Evolutionary conservation across 345 rosid genomes (phyloP).

Genomic region (Gossypium mustelinum): DNA sequence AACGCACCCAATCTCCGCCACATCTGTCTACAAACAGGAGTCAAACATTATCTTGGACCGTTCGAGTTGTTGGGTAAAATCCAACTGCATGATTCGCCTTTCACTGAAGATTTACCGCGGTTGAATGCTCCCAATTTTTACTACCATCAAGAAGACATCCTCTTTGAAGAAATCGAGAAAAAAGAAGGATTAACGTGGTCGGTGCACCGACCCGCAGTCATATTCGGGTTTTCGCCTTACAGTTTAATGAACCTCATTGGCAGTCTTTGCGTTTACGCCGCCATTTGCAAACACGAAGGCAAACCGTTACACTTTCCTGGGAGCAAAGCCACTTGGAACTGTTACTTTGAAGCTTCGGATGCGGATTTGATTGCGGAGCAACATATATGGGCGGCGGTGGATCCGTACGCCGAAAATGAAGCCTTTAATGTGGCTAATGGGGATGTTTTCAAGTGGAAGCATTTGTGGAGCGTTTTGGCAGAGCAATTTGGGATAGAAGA

Average conservation of each 20-base stretch:
- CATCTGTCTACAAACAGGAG: constrained; percentile 79
- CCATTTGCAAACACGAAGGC: constrained; percentile 75
- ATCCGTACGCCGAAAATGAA: constrained; percentile 52
- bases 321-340: constrained; percentile 59
- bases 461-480: constrained; percentile 67
- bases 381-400: constrained; percentile 83
- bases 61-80: constrained; percentile 26
- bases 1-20: constrained; percentile 71
- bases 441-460: constrained; percentile 80
- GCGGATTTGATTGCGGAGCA: constrained; percentile 87
- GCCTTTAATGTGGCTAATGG: constrained; percentile 73
- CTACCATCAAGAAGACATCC: constrained; percentile 58
- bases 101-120: constrained; percentile 77
- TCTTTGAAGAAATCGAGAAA: constrained; percentile 51
- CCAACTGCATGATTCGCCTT: constrained; percentile 57
- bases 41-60: constrained; percentile 62
- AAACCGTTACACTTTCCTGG: constrained; percentile 59
- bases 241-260: constrained; percentile 68
- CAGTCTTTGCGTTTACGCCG: constrained; percentile 62
- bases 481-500: constrained; percentile 79
- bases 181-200: constrained; percentile 70
- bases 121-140: constrained; percentile 55
- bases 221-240: constrained; percentile 81
- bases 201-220: constrained; percentile 52
- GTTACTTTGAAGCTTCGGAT: constrained; percentile 45